phyloP scores from a whole-genome alignment of 208 protist genomes.

The Acanthamoeba culbertsoni region DNA sequence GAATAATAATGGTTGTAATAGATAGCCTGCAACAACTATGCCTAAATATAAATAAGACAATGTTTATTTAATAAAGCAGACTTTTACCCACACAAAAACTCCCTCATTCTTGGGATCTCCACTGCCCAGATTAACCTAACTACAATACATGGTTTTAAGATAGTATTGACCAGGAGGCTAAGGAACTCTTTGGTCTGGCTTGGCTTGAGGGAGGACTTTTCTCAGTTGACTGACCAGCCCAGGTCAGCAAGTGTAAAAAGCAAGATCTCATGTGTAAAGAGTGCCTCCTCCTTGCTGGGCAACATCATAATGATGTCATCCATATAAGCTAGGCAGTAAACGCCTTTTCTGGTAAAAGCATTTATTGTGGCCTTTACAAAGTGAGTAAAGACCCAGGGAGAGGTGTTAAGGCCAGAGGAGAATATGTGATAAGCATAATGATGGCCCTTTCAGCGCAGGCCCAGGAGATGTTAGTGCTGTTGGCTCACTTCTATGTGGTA shows the following conservation, averaged over 20 bases:
- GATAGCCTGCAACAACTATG: too few species aligned
- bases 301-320: background rate
- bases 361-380: background rate
- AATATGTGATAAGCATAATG: background rate
- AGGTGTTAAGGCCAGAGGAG: background rate
- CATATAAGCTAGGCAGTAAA: background rate
- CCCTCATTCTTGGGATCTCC: too few species aligned
- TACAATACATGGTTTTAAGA: too few species aligned
- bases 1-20: too few species aligned
- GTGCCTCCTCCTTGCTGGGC: background rate
- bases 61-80: too few species aligned
- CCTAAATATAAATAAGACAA: too few species aligned
- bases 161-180: too few species aligned
- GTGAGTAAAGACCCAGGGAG: background rate
- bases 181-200: too few species aligned
- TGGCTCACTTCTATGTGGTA: background rate
- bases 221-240: background rate
- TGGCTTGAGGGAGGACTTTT: background rate
- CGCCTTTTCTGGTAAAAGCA: background rate
- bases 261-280: background rate
- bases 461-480: background rate
- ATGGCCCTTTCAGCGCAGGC: background rate
- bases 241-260: background rate
- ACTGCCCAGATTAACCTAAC: too few species aligned
- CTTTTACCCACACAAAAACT: too few species aligned